Conservation (phyloP, 139 green algal genomes). For the Trebouxia sp. region DNA sequence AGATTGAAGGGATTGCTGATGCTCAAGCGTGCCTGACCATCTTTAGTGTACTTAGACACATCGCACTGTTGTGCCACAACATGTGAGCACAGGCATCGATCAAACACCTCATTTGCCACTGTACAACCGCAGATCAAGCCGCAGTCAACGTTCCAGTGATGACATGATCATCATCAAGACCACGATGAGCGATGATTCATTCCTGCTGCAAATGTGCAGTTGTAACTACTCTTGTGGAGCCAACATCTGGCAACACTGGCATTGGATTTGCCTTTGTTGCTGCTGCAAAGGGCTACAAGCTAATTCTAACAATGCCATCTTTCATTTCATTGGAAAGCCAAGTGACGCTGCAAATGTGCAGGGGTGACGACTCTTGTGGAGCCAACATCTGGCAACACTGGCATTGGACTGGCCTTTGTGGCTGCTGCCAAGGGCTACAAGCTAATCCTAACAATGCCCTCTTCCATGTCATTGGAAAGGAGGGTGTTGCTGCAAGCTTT, state of each 20-base stretch:
- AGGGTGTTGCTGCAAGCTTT: conserved; percentile 91
- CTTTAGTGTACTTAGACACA: no score
- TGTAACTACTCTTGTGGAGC: conserved; percentile 82
- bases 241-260: conserved; percentile 96
- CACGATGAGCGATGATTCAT: neutral
- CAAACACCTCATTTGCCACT: no score
- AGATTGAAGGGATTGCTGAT: neutral
- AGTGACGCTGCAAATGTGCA: neutral
- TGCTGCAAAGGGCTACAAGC: conserved; percentile 92
- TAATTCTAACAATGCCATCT: conserved; percentile 98
- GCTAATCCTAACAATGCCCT: conserved; percentile 97
- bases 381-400: conserved; percentile 96
- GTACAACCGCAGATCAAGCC: no score
- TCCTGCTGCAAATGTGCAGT: neutral
- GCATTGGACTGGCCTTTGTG: conserved; percentile 96
- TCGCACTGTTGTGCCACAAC: no score
- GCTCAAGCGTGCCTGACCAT: no score
- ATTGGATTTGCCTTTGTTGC: no score
- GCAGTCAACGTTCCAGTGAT: neutral
- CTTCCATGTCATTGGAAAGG: conserved; percentile 96
- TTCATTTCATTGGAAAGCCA: conserved; percentile 87
- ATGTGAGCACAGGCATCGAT: no score
- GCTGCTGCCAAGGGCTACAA: conserved; percentile 95
- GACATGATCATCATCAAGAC: neutral
- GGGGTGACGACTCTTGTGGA: conserved; percentile 79